phyloP scores from a whole-genome alignment of 768 basidiomycete genomes.

The Daedaleopsis sinensis region DNA sequence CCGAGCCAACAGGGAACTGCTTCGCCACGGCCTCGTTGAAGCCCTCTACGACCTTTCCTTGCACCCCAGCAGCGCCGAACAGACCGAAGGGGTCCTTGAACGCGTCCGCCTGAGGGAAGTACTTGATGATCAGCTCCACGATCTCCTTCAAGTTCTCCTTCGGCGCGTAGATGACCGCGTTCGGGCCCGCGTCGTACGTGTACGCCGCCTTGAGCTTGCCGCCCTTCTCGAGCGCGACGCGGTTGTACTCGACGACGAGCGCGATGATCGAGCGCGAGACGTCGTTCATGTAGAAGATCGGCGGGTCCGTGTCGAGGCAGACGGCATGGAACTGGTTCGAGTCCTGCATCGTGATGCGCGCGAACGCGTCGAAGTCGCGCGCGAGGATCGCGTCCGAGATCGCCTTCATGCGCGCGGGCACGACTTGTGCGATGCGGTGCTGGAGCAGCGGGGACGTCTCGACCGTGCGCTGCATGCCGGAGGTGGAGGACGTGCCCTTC shows the following conservation, averaged over 20 bases:
- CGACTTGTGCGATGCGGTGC: conserved; percentile 85
- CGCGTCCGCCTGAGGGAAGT: conserved; percentile 82
- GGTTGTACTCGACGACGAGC: conserved; percentile 91
- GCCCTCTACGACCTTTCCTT: conserved; percentile 61
- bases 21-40: conserved; percentile 83
- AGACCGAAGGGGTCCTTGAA: conserved; percentile 80
- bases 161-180: conserved; percentile 94
- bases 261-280: conserved; percentile 92
- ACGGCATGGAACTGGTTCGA: conserved; percentile 99
- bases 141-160: conserved; percentile 79
- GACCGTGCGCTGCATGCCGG: conserved; percentile 98
- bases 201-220: conserved; percentile 85
- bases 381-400: conserved; percentile 81
- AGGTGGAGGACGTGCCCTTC: conserved; percentile 93
- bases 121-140: conserved; percentile 71
- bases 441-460: conserved; percentile 87
- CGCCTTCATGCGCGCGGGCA: conserved; percentile 81
- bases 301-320: conserved; percentile 93
- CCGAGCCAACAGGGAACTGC: conserved; percentile 71
- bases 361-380: conserved; percentile 88
- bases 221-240: conserved; percentile 61
- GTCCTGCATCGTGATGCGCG: conserved; percentile 92
- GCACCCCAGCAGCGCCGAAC: conserved; percentile 47
- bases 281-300: conserved; percentile 99
- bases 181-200: conserved; percentile 99